Conservation (phyloP, 352 stramenopile species). For the Pythium vanterpoolii region DNA sequence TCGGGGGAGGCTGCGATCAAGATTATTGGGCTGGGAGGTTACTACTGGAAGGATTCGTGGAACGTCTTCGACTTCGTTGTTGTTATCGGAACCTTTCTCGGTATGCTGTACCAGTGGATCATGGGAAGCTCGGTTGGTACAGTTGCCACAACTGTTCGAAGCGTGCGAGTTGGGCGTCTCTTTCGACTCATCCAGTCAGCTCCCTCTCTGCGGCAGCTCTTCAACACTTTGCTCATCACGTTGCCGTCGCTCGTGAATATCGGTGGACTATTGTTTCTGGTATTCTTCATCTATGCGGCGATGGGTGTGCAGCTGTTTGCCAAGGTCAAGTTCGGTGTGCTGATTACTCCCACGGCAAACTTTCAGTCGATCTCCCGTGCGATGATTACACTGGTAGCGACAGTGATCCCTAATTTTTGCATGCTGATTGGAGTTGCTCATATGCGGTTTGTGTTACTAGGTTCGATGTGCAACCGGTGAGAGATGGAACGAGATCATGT, state of each 20-base stretch:
- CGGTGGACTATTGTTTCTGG: conserved; percentile 76
- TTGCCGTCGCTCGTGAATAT: conserved; percentile 88
- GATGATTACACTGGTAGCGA: conserved; percentile 57
- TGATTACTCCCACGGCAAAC: conserved; percentile 76
- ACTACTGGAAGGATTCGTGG: conserved; percentile 81
- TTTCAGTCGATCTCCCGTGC: conserved; percentile 84
- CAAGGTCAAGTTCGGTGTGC: conserved; percentile 64
- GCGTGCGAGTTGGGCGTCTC: conserved; percentile 75
- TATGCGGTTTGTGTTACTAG: background rate
- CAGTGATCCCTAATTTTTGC: background rate
- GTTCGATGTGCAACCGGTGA: conserved; percentile 88
- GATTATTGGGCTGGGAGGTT: conserved; percentile 63
- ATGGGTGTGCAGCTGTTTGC: conserved; percentile 90
- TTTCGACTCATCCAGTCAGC: conserved; percentile 69
- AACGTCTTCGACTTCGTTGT: conserved; percentile 85
- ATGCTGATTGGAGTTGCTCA: background rate
- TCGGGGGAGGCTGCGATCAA: conserved; percentile 80
- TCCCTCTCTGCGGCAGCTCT: conserved; percentile 76
- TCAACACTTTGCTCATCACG: conserved; percentile 86
- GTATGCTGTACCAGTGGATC: conserved; percentile 44
- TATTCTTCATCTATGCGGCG: conserved; percentile 92
- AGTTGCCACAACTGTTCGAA: conserved; percentile 63
- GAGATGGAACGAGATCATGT: conserved; percentile 91
- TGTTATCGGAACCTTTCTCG: conserved; percentile 41
- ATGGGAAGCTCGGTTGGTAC: conserved; percentile 28